Base-by-base conservation (phyloP, 1,284 basidiomycete species). In the Garcileccinum viscosum region DNA sequence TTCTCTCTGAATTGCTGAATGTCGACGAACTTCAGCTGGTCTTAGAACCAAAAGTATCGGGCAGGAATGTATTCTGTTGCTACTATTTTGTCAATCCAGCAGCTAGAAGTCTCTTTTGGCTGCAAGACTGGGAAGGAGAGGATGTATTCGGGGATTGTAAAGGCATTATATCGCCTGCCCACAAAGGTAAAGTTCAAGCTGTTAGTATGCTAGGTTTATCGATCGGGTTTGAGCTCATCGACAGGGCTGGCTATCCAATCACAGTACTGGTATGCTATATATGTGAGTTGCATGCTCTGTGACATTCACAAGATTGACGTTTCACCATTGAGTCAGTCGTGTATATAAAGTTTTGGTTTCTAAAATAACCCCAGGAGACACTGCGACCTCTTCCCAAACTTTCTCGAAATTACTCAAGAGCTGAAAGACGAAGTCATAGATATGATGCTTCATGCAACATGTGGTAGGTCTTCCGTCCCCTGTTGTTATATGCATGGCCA, bases 221-320 rank as follows among this genome's bases (percentile, higher is more conserved):
- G 2, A 64, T 59, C n/a, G 0, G 2, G 40, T 30, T 65, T 33
- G 27, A 56, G 53, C 60, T 0, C 12, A 33, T 14, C 14, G 27
- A 56, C 65, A 90, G 89, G 82, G 11, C 80, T 86, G 66, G 85
- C 82, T 59, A 79, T 90, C 3, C 81, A 88, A 73, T 78, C 83
- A 11, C 83, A 86, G 58, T 90, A 89, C 69, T 89, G 89, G 88
- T 88, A 64, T 15, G 77, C 38, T 12, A 37, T 27, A 40, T 35
- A 35, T 5, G 78, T 76, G 64, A 69, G 71, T 66, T 24, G n/a
- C 24, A 12, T 27, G 38, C 37, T 47, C 40, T 30, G 37, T 67
- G 15, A 27, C 38, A 44, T 62, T 59, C 35, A 53, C 5, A 17
- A 69, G 6, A 5, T 62, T 78, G 59, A 80, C 14, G 6, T 24